Evolutionary conservation across 2,329 filamentous ascomycete genomes (phyloP).

Genomic region (Epichloe bromicola): DNA sequence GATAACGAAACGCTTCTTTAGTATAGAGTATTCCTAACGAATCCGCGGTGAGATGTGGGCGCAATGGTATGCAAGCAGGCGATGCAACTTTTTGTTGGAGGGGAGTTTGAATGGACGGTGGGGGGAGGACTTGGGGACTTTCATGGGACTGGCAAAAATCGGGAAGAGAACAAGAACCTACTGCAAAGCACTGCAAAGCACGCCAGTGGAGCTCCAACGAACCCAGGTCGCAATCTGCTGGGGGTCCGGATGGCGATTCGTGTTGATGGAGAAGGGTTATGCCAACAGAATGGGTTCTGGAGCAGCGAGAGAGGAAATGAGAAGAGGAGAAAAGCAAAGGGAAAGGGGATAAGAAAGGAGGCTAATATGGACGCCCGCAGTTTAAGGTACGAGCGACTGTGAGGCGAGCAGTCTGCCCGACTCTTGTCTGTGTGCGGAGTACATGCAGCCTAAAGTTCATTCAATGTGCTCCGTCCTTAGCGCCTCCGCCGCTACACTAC

Average conservation of each 20-base stretch:
- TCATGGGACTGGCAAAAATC: not conserved
- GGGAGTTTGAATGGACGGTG: slow-evolving; percentile 4
- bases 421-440: too few relatives aligned
- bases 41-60: not conserved
- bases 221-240: not conserved
- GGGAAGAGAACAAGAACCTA: not conserved
- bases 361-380: too few relatives aligned
- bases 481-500: not conserved
- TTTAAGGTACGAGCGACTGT: too few relatives aligned
- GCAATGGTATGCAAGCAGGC: slow-evolving; percentile 1
- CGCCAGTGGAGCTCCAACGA: not conserved
- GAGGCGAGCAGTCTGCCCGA: too few relatives aligned
- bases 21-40: not conserved
- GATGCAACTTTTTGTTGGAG: slow-evolving; percentile 4
- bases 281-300: not conserved
- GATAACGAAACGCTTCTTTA: not conserved
- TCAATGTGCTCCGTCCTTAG: not conserved
- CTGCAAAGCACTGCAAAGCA: not conserved
- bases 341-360: too few relatives aligned
- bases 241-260: not conserved
- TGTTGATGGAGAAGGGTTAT: not conserved
- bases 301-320: too few relatives aligned
- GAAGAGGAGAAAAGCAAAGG: too few relatives aligned
- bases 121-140: not conserved
- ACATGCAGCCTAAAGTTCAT: too few relatives aligned